Evolutionary conservation across 1,284 basidiomycete genomes (phyloP).

Genomic region (Ceratobasidium sp.): DNA sequence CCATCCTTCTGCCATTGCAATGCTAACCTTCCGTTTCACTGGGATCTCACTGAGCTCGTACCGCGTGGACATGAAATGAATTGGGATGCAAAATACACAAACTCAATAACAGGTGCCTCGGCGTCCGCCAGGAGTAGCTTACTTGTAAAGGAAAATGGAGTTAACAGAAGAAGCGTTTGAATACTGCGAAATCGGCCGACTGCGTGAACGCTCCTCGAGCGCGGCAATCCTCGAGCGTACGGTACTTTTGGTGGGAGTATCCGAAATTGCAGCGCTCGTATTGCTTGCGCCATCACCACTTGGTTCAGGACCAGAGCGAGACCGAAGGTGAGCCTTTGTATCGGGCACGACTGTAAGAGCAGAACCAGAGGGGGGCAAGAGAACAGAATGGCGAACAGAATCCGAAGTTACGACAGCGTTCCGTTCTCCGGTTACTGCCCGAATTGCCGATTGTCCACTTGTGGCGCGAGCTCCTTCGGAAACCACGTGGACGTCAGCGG

Average conservation of each 20-base stretch:
- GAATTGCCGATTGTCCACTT: not conserved
- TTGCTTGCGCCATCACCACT: not conserved
- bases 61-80: not conserved
- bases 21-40: not conserved
- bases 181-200: slow-evolving; percentile 17
- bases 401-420: not conserved
- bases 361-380: not conserved
- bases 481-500: not conserved
- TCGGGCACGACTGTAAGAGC: not conserved
- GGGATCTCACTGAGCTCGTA: not conserved
- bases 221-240: slow-evolving; percentile 38
- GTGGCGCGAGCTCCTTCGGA: not conserved
- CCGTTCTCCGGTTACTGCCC: not conserved
- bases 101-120: not conserved
- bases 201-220: slow-evolving; percentile 38
- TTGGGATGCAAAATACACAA: not conserved
- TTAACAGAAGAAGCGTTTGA: slow-evolving; percentile 4
- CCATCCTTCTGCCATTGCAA: not conserved
- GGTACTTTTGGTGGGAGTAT: not conserved
- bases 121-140: not conserved
- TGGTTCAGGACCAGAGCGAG: slow-evolving; percentile 23
- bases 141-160: slow-evolving; percentile 9
- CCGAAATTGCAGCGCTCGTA: not conserved
- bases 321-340: slow-evolving; percentile 4
- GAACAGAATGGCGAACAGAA: not conserved